Evolutionary conservation across 805 yeast species (phyloP).

Genomic region (Teunomyces aglyptinius): DNA sequence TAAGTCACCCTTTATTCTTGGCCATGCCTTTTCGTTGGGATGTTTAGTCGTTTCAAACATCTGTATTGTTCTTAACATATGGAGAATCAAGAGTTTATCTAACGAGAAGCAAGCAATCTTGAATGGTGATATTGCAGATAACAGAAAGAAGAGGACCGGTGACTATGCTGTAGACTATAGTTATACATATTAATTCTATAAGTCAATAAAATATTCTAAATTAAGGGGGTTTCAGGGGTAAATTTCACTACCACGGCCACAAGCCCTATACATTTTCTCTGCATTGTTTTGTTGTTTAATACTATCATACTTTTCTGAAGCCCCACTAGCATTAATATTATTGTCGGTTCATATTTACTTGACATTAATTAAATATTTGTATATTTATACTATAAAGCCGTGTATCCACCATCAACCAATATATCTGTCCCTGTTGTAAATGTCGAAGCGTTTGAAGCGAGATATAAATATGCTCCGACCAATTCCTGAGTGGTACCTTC

Average conservation of each 20-base stretch:
- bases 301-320: no score
- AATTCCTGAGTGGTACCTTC: constrained; percentile 43
- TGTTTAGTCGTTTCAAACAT: constrained; percentile 21
- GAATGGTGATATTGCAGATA: constrained; percentile 17
- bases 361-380: no score
- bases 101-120: constrained; percentile 12
- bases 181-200: constrained; percentile 12
- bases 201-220: not conserved
- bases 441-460: constrained; percentile 44
- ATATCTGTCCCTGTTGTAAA: constrained; percentile 46
- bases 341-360: no score
- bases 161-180: constrained; percentile 21
- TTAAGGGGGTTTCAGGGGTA: no score
- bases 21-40: constrained; percentile 42
- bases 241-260: no score
- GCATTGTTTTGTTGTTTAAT: no score
- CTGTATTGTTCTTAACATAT: constrained; percentile 14
- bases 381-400: constrained; percentile 3
- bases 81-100: constrained; percentile 10
- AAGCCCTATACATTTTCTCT: no score
- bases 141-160: constrained; percentile 16
- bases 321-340: no score
- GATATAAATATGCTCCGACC: constrained; percentile 46
- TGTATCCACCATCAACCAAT: constrained; percentile 48
- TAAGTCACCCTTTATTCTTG: constrained; percentile 36